Conservation (phyloP, 2,329 filamentous ascomycete species). For the Penicillium expansum region DNA sequence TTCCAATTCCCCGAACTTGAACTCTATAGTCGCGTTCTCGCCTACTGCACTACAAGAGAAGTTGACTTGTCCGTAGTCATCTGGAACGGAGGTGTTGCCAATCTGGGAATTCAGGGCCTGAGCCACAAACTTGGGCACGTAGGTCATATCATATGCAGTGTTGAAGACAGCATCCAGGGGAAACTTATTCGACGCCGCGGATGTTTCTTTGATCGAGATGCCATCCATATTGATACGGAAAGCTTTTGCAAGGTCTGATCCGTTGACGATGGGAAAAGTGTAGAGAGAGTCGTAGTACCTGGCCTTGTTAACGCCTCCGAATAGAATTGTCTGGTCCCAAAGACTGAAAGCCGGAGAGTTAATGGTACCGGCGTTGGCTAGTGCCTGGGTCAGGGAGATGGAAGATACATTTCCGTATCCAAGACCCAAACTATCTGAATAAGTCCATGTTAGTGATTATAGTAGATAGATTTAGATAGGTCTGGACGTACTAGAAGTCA, state of each 20-base stretch:
- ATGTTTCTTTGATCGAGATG: neutral
- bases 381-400: neutral
- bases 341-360: neutral
- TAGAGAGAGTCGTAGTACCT: constrained; percentile 4
- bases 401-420: neutral
- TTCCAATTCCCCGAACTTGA: neutral
- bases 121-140: neutral
- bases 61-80: neutral
- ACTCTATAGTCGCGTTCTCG: neutral
- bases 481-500: neutral
- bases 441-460: neutral
- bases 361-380: neutral
- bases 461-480: neutral
- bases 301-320: constrained; percentile 12
- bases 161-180: neutral
- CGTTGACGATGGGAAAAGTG: constrained; percentile 6
- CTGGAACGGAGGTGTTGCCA: neutral
- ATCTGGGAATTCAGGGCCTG: neutral
- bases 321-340: neutral
- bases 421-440: neutral
- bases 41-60: neutral
- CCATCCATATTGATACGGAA: neutral
- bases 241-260: neutral
- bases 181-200: neutral
- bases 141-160: neutral